Evolutionary conservation across 495 filamentous ascomycete species (phyloP).

Genomic region (Penicillium macrosclerotiorum): DNA sequence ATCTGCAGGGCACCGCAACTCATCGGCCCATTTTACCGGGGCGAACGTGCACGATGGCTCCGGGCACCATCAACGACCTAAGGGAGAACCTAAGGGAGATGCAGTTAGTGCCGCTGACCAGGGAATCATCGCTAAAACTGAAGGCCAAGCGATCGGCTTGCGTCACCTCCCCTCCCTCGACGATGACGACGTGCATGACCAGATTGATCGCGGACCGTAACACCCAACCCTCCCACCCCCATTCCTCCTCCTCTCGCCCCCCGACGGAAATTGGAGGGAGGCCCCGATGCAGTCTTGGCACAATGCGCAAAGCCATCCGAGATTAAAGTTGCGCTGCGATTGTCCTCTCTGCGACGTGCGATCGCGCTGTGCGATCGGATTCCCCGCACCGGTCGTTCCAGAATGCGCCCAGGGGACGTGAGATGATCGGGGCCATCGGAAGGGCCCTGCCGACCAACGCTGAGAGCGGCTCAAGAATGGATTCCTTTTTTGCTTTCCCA

Average conservation of each 20-base stretch:
- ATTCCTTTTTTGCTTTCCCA: too few species aligned
- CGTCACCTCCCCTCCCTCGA: slow-evolving; percentile 15
- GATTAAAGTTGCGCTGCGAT: slow-evolving; percentile 23
- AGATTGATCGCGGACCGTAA: not conserved
- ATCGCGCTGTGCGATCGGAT: slow-evolving; percentile 15
- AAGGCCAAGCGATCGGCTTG: slow-evolving; percentile 27
- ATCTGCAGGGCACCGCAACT: slow-evolving; percentile 11
- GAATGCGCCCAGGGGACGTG: not conserved
- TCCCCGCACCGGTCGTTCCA: slow-evolving; percentile 20
- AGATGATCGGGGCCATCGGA: too few species aligned
- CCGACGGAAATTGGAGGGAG: slow-evolving; percentile 12
- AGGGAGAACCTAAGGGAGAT: too few species aligned
- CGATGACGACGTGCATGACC: slow-evolving; percentile 19
- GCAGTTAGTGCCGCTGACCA: not conserved
- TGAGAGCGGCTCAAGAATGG: not conserved
- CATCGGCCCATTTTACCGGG: slow-evolving; percentile 10
- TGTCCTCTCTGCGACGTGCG: not conserved
- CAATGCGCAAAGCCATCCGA: slow-evolving; percentile 4
- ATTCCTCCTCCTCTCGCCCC: too few species aligned
- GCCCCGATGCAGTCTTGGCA: slow-evolving; percentile 6
- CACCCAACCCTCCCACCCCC: too few species aligned
- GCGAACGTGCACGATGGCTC: slow-evolving; percentile 5
- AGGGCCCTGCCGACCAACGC: too few species aligned
- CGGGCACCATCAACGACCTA: too few species aligned
- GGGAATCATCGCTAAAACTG: not conserved